Evolutionary conservation across 2,329 filamentous ascomycete species (phyloP).

Genomic region (Pseudohalonectria lignicola): DNA sequence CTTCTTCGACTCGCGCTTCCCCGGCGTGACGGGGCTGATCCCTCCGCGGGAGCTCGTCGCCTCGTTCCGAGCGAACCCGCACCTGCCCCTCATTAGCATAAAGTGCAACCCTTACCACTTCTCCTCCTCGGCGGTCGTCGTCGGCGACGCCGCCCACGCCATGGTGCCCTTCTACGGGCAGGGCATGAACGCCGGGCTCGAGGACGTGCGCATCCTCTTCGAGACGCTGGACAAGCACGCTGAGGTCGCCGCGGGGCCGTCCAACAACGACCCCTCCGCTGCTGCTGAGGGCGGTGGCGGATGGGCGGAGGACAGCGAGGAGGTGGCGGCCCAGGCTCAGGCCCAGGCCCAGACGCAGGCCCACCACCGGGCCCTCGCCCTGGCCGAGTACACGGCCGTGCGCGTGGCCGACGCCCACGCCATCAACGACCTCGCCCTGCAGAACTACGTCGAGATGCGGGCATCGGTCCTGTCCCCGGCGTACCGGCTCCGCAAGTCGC

Average conservation of each 20-base stretch:
- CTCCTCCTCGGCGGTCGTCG: conserved; percentile 63
- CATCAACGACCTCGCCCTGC: conserved; percentile 83
- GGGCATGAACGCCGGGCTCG: conserved; percentile 92
- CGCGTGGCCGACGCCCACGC: conserved; percentile 72
- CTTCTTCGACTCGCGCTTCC: conserved; percentile 80
- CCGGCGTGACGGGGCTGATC: conserved; percentile 69
- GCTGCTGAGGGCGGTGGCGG: too few relatives aligned
- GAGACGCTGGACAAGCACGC: conserved; percentile 63
- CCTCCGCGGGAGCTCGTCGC: conserved; percentile 53
- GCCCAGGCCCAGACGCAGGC: conserved; percentile 43
- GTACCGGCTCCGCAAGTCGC: conserved; percentile 71
- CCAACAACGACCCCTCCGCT: conserved; percentile 6
- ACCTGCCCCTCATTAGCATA: conserved; percentile 85
- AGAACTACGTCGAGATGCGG: conserved; percentile 93
- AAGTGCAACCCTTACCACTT: conserved; percentile 88
- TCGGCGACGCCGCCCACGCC: conserved; percentile 91
- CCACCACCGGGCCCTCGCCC: conserved; percentile 52
- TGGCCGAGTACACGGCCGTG: conserved; percentile 64
- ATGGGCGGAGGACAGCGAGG: conserved; percentile 11
- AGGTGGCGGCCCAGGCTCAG: conserved; percentile 24
- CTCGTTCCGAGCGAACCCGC: conserved; percentile 74
- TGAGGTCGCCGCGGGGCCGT: conserved; percentile 23
- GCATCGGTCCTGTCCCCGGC: conserved; percentile 66
- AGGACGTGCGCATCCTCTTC: conserved; percentile 87
- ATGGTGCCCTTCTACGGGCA: conserved; percentile 99